Evolutionary conservation across 1,284 basidiomycete species (phyloP).

Genomic region (Hortiboletus rubellus): DNA sequence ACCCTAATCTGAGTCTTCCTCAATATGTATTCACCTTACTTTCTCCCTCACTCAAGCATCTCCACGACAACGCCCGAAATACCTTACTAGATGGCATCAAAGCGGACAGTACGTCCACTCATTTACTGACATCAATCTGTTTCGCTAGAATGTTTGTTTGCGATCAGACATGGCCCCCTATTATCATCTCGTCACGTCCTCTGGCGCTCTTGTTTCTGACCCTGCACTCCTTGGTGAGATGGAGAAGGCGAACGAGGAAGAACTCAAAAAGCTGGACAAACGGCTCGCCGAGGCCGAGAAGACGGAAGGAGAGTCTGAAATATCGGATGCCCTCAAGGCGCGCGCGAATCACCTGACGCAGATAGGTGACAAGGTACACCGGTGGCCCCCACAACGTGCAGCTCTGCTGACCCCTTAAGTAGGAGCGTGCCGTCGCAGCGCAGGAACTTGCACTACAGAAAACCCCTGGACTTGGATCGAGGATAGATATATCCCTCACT

Average conservation of each 20-base stretch:
- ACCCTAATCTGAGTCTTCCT: constrained; percentile 81
- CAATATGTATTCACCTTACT: constrained; percentile 78
- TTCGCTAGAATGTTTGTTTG: not conserved
- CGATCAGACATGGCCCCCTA: constrained; percentile 81
- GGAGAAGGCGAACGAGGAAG: constrained; percentile 74
- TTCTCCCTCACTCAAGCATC: constrained; percentile 55
- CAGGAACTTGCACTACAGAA: constrained; percentile 88
- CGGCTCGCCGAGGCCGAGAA: constrained; percentile 85
- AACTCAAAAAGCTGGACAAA: constrained; percentile 78
- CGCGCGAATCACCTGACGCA: constrained; percentile 83
- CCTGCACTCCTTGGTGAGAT: constrained; percentile 64
- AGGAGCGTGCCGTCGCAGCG: constrained; percentile 78
- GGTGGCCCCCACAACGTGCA: no score
- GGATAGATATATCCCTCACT: constrained; percentile 91
- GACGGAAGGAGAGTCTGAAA: constrained; percentile 92
- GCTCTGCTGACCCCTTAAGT: not conserved
- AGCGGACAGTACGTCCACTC: constrained; percentile 68
- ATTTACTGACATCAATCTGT: not conserved
- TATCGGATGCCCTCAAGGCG: constrained; percentile 83
- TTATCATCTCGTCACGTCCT: constrained; percentile 57
- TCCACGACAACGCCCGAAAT: constrained; percentile 67
- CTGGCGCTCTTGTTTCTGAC: constrained; percentile 52
- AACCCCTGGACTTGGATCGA: constrained; percentile 89
- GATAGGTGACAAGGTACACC: constrained; percentile 87
- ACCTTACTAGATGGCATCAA: constrained; percentile 77